Evolutionary conservation across 1,284 basidiomycete genomes (phyloP).

Genomic region (Porogramme epimiltina): DNA sequence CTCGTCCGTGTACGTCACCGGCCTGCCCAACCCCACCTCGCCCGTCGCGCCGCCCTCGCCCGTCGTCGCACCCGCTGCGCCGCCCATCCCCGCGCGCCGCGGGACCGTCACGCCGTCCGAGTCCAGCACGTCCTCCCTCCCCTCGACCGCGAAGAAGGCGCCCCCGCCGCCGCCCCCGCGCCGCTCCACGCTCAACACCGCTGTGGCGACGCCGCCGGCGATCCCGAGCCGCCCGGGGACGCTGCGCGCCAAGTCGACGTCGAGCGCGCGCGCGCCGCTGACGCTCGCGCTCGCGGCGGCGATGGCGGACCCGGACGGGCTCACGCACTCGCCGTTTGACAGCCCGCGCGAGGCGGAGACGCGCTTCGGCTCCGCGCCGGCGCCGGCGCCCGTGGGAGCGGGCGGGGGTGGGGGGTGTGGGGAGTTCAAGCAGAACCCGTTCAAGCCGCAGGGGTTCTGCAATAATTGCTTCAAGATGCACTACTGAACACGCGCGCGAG

Average conservation of each 20-base stretch:
- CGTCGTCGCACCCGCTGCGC: neutral
- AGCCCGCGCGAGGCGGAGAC: slow-evolving; percentile 35
- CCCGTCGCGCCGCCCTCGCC: neutral
- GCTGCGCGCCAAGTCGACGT: slow-evolving; percentile 24
- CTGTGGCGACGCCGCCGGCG: slow-evolving; percentile 13
- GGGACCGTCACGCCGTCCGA: slow-evolving; percentile 1
- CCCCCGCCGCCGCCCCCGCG: slow-evolving; percentile 35
- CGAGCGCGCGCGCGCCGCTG: slow-evolving; percentile 17
- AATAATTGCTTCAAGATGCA: slow-evolving; percentile 60
- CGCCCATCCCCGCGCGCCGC: slow-evolving; percentile 10
- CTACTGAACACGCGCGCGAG: no score
- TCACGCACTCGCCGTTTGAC: slow-evolving; percentile 53
- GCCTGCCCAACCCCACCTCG: slow-evolving; percentile 5
- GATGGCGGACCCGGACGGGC: slow-evolving; percentile 13
- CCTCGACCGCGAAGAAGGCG: slow-evolving; percentile 23
- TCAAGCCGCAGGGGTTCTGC: slow-evolving; percentile 63
- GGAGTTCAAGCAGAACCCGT: slow-evolving; percentile 61
- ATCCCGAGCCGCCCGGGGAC: slow-evolving; percentile 22
- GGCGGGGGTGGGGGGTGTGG: slow-evolving; percentile 35
- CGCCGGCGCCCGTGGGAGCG: no score
- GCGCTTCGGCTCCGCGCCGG: no score
- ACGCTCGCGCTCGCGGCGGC: slow-evolving; percentile 20
- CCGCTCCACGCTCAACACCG: slow-evolving; percentile 16
- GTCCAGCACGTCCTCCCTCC: neutral
- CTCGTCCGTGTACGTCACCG: slow-evolving; percentile 17